Evolutionary conservation across 2,329 filamentous ascomycete genomes (phyloP).

Genomic region (Rhynchosporium graminicola): DNA sequence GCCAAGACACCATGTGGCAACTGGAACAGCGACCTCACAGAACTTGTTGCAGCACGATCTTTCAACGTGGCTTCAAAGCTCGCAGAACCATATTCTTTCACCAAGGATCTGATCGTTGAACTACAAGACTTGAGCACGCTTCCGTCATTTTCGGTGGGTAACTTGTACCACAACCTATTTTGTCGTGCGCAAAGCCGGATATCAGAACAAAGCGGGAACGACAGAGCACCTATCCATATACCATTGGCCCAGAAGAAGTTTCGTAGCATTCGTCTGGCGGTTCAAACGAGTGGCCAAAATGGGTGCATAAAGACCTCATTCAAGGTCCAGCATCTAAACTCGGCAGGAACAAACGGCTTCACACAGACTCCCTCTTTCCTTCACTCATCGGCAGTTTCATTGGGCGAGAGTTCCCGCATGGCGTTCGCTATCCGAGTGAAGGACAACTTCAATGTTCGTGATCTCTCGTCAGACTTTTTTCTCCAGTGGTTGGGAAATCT

Average conservation of each 20-base stretch:
- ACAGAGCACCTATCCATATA: constrained; percentile 24
- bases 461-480: constrained; percentile 29
- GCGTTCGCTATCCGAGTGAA: constrained; percentile 31
- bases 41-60: constrained; percentile 31
- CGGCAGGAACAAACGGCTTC: constrained; percentile 2
- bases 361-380: constrained; percentile 25
- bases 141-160: constrained; percentile 31
- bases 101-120: constrained; percentile 25
- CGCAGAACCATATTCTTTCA: constrained; percentile 21
- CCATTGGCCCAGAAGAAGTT: constrained; percentile 23
- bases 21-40: constrained; percentile 25
- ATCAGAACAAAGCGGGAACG: constrained; percentile 19
- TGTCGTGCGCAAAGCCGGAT: constrained; percentile 25
- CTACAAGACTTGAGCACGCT: constrained; percentile 29
- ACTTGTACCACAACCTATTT: constrained; percentile 33
- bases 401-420: constrained; percentile 26
- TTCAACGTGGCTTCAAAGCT: constrained; percentile 14
- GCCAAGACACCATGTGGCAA: constrained; percentile 13
- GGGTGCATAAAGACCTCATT: constrained; percentile 13
- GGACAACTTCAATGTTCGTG: constrained; percentile 23
- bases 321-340: constrained; percentile 18
- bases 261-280: constrained; percentile 30
- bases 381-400: constrained; percentile 23
- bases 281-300: constrained; percentile 12
- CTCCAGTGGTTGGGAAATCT: constrained; percentile 30